phyloP scores from a whole-genome alignment of 768 basidiomycete genomes.

The Pholiota microspora region DNA sequence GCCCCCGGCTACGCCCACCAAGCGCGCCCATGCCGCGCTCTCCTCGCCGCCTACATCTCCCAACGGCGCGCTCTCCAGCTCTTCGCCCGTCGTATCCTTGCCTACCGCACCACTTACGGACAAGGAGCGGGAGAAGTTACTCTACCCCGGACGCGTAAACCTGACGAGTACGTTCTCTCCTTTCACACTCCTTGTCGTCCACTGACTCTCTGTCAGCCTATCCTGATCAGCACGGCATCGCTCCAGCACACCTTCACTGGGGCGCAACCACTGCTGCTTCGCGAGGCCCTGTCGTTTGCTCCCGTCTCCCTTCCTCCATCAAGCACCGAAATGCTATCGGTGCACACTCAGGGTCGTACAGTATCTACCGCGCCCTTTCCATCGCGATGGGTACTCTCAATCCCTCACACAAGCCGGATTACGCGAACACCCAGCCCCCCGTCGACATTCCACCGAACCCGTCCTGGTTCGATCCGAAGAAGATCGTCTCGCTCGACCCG shows the following conservation, averaged over 20 bases:
- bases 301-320: slow-evolving; percentile 78
- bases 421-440: slow-evolving; percentile 80
- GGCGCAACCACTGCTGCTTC: slow-evolving; percentile 60
- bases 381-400: slow-evolving; percentile 87
- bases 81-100: slow-evolving; percentile 8
- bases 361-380: slow-evolving; percentile 89
- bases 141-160: slow-evolving; percentile 83
- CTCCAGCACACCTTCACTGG: slow-evolving; percentile 79
- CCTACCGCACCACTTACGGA: slow-evolving; percentile 31
- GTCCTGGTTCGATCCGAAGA: slow-evolving; percentile 69
- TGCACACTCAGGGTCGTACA: slow-evolving; percentile 91
- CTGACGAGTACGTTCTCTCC: slow-evolving; percentile 64
- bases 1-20: background rate
- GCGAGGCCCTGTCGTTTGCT: slow-evolving; percentile 89
- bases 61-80: slow-evolving; percentile 13
- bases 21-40: background rate
- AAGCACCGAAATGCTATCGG: slow-evolving; percentile 93
- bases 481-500: slow-evolving; percentile 93
- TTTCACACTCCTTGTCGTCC: slow-evolving; percentile 8
- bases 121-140: slow-evolving; percentile 66
- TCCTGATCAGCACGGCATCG: slow-evolving; percentile 90
- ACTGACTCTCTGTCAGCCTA: slow-evolving; percentile 47
- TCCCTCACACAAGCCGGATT: slow-evolving; percentile 81
- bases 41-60: slow-evolving; percentile 16
- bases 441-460: slow-evolving; percentile 75